Evolutionary conservation across 192 early-diverging fungal genomes (phyloP), one percentile per base, ranked within the genome.

Genomic region (Coemansia aciculifera): DNA sequence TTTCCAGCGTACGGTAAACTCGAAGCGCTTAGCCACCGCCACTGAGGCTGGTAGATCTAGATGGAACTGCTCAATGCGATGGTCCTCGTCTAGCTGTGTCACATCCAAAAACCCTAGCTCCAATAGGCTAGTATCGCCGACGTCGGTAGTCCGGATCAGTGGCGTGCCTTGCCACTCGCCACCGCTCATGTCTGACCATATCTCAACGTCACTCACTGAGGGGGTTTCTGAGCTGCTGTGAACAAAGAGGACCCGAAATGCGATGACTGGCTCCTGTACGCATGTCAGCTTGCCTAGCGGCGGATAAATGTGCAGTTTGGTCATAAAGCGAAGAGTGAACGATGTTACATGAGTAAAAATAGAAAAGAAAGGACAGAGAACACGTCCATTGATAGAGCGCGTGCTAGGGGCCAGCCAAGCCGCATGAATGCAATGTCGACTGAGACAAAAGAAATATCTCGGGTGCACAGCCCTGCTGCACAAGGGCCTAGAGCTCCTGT

Each of bases 1-100:
- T 29, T 32, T 67, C 79, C 79, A 81, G 48, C 74, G 71, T 38
- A 76, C 71, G 0, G 79, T 81, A 48, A 73, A 81, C 74, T 81
- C 79, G 54, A 81, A 81, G 24, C 17, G 17, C 12, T 32, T 54
- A 15, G 37, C 36, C 44, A 60, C 32, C 7, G 42, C 52, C 8
- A 43, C 46, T 1, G 56, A 29, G 4, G 46, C 54, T 8, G 59
- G 60, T 7, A 69, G 52, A 24, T 77, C 66, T 15, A 77, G 69
- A 5, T 51, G 24, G 56, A 77, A 77, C 34, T 69, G 54, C 56
- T 68, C 63, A 23, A 72, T 44, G 42, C 51, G n/a, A 29, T 21
- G 11, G 1, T 12, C 49, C 2, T 60, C 27, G 24, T 52, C 46
- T 36, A 80, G 27, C 11, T 75, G 73, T 19, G 54, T 29, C 1